phyloP scores from a whole-genome alignment of 2,329 filamentous ascomycete genomes.

The Aspergillus candidus region DNA sequence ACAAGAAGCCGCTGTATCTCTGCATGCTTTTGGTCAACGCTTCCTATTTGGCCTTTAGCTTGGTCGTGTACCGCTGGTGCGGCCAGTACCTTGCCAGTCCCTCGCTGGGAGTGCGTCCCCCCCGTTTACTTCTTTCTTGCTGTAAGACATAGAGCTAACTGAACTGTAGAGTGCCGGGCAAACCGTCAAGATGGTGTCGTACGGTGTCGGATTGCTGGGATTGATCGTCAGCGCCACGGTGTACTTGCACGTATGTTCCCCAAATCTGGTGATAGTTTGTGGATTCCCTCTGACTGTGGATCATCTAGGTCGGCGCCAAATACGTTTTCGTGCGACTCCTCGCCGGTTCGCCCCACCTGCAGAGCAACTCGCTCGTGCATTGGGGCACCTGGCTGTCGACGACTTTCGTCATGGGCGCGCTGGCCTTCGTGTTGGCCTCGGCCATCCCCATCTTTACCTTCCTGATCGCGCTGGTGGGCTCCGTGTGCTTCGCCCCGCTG shows the following conservation, averaged over 20 bases:
- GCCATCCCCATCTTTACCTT: conserved; percentile 53
- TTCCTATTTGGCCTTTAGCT: conserved; percentile 53
- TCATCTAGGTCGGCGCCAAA: conserved; percentile 7
- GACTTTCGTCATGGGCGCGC: conserved; percentile 37
- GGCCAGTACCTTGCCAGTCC: conserved; percentile 59
- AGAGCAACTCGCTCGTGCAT: conserved; percentile 46
- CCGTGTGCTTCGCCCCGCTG: conserved; percentile 48
- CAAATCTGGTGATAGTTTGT: no score
- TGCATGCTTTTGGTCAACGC: conserved; percentile 54
- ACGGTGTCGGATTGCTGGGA: conserved; percentile 53
- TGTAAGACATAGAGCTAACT: background rate
- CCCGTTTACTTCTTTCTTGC: background rate
- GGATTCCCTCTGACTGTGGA: no score
- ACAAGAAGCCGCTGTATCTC: conserved; percentile 54
- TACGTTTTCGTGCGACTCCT: conserved; percentile 52
- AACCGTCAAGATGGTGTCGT: conserved; percentile 56
- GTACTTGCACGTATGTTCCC: conserved; percentile 33
- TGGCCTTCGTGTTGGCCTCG: conserved; percentile 48
- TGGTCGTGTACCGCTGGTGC: conserved; percentile 58
- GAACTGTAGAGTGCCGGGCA: conserved; percentile 46
- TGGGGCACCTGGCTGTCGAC: conserved; percentile 49
- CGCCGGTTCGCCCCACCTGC: conserved; percentile 46
- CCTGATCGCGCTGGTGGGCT: conserved; percentile 45
- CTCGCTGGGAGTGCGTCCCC: conserved; percentile 43
- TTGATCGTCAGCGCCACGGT: conserved; percentile 47